phyloP scores from a whole-genome alignment of 768 basidiomycete species.

The Podaxis mareebaensis region DNA sequence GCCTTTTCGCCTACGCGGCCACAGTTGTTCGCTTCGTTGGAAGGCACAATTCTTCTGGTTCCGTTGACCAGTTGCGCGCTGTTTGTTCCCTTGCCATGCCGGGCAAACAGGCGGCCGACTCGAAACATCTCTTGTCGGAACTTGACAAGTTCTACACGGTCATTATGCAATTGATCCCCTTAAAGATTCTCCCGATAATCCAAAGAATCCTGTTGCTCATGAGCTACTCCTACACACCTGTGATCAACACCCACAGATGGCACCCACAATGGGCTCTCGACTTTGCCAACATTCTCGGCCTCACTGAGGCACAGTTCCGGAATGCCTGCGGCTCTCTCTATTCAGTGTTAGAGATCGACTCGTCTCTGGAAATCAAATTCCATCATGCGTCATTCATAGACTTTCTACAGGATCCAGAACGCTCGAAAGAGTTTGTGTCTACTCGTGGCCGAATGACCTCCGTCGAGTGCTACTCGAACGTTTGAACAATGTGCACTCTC shows the following conservation, averaged over 20 bases:
- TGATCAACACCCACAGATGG: too few relatives aligned
- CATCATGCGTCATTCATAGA: constrained; percentile 13
- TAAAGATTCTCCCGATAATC: not conserved
- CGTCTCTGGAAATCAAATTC: not conserved
- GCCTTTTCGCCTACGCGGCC: constrained; percentile 1
- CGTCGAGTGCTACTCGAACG: not conserved
- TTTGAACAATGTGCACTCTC: not conserved
- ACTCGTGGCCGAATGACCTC: not conserved
- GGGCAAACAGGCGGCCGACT: not conserved
- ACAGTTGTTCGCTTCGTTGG: constrained; percentile 13
- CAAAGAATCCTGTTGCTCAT: not conserved
- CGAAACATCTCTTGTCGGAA: not conserved
- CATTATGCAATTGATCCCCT: not conserved
- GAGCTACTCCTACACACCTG: not conserved
- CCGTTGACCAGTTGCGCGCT: not conserved
- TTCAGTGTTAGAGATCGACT: not conserved
- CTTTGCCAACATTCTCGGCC: not conserved
- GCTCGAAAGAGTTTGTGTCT: not conserved
- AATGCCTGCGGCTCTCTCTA: not conserved
- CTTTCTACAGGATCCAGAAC: constrained; percentile 5
- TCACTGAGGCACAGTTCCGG: not conserved
- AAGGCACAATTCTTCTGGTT: constrained; percentile 1
- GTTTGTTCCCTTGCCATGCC: not conserved
- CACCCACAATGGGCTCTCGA: not conserved
- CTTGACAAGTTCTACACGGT: not conserved